phyloP scores from a whole-genome alignment of 106 monocot genomes.

The Posidonia australis region DNA sequence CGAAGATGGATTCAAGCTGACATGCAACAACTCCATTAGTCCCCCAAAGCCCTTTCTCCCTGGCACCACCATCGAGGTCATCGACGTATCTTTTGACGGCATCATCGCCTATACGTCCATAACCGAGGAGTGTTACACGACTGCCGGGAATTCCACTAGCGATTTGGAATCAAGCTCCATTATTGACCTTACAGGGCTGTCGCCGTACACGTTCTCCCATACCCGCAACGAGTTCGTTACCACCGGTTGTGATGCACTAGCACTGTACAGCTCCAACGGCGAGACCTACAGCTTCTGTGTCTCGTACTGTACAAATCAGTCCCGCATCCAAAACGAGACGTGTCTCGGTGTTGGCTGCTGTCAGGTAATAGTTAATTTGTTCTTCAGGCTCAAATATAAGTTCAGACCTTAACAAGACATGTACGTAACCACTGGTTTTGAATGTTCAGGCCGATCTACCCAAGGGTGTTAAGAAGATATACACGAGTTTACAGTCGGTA shows the following conservation, averaged over 20 bases:
- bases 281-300: not conserved
- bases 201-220: slow-evolving; percentile 14
- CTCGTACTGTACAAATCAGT: not conserved
- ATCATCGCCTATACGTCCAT: too few relatives aligned
- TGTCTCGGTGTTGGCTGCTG: not conserved
- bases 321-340: too few relatives aligned
- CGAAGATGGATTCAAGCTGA: slow-evolving; percentile 21
- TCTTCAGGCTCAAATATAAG: too few relatives aligned
- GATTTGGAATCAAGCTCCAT: too few relatives aligned
- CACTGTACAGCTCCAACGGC: not conserved
- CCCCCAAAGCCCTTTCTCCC: slow-evolving; percentile 22
- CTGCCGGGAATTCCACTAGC: too few relatives aligned
- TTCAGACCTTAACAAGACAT: too few relatives aligned
- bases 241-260: slow-evolving; percentile 37
- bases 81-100: too few relatives aligned
- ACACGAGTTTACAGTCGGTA: not conserved
- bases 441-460: not conserved
- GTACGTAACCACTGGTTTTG: too few relatives aligned
- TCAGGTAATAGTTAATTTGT: too few relatives aligned
- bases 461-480: not conserved
- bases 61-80: slow-evolving; percentile 31
- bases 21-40: slow-evolving; percentile 22
- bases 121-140: too few relatives aligned
- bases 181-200: too few relatives aligned
- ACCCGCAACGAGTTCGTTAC: slow-evolving; percentile 30